phyloP scores from a whole-genome alignment of 2,329 filamentous ascomycete species.

The Botrytis aclada region DNA sequence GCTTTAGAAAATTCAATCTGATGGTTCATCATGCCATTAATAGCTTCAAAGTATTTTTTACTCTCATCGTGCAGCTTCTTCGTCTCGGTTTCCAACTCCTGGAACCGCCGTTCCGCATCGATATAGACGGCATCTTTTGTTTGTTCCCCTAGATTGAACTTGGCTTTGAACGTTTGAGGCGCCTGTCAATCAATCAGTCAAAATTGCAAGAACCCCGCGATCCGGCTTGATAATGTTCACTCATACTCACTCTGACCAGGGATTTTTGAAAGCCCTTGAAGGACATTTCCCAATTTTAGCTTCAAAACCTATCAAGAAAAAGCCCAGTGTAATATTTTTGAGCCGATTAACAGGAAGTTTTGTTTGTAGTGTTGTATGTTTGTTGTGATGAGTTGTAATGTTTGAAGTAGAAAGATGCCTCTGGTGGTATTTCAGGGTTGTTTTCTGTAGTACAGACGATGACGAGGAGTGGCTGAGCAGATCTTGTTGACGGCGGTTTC shows the following conservation, averaged over 20 bases:
- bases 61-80: constrained; percentile 97
- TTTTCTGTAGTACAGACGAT: constrained; percentile 24
- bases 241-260: constrained; percentile 68
- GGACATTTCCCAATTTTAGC: constrained; percentile 62
- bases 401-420: not conserved
- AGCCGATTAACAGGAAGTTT: not conserved
- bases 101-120: constrained; percentile 89
- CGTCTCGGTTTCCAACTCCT: constrained; percentile 91
- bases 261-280: constrained; percentile 95
- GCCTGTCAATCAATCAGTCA: constrained; percentile 49
- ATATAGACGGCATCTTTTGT: constrained; percentile 94
- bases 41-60: constrained; percentile 94
- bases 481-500: constrained; percentile 10
- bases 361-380: not conserved
- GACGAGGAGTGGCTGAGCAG: constrained; percentile 35
- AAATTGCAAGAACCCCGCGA: constrained; percentile 27
- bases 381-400: constrained; percentile 2
- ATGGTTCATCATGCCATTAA: constrained; percentile 95
- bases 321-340: not conserved
- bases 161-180: constrained; percentile 86
- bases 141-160: constrained; percentile 93
- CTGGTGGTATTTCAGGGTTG: constrained; percentile 14
- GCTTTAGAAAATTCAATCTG: constrained; percentile 98
- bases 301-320: constrained; percentile 8
- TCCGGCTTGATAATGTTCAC: constrained; percentile 1